These are phyloP conservation scores for Elsinoe perseae DNA, from an alignment of 2,329 filamentous ascomycete species.

Conservation along the genomic window DNA sequence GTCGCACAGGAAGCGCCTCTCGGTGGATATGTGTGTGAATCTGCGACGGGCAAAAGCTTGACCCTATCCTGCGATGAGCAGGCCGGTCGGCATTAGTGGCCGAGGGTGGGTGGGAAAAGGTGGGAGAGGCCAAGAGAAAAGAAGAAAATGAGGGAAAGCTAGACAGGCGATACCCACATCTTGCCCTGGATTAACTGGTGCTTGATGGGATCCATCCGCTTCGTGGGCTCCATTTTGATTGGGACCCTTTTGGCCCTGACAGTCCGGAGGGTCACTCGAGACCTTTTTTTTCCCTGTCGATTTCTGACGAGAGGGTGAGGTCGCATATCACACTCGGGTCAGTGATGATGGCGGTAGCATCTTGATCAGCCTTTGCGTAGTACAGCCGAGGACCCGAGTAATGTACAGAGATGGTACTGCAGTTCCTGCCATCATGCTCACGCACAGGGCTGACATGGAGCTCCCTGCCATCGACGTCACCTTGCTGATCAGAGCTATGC, in stretches of 20 bases:
- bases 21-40: not conserved
- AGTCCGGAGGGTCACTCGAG: not conserved
- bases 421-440: conserved; percentile 1
- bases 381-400: not conserved
- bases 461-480: conserved; percentile 13
- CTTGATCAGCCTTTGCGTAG: not conserved
- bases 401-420: not conserved
- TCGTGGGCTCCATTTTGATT: conserved; percentile 5
- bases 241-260: conserved; percentile 1
- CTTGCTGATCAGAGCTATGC: conserved; percentile 6
- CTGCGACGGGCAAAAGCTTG: conserved; percentile 3
- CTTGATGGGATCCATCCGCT: conserved; percentile 10
- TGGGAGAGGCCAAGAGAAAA: not conserved
- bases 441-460: conserved; percentile 8
- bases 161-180: conserved; percentile 5
- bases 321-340: not conserved
- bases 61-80: conserved; percentile 5
- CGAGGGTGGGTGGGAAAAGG: not conserved
- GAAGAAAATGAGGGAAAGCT: conserved; percentile 12
- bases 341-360: not conserved
- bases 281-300: not conserved
- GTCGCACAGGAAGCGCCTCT: not conserved
- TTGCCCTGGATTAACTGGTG: conserved; percentile 11
- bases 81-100: conserved; percentile 9
- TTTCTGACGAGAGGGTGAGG: not conserved